Evolutionary conservation across 75 land plant species (phyloP).

Genomic region (Cryptomeria japonica): DNA sequence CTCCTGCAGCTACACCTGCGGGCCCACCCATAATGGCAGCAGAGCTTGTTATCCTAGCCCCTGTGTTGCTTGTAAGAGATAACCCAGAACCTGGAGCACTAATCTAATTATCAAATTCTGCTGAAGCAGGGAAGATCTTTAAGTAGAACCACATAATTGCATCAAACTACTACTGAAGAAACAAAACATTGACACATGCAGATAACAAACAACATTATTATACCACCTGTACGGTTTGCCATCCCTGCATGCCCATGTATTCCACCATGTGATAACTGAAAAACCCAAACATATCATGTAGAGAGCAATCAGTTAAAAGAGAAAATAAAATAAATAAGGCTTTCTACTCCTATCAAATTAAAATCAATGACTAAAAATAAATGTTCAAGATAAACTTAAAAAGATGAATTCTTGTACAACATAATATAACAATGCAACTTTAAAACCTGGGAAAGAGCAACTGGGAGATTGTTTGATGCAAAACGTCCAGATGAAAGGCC

Average conservation of each 20-base stretch:
- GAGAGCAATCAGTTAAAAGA: not conserved
- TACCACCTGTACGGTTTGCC: constrained; percentile 37
- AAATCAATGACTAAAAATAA: not conserved
- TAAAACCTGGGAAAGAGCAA: constrained; percentile 43
- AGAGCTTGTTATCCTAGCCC: constrained; percentile 29
- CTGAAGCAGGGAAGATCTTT: constrained; percentile 25
- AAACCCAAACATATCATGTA: not conserved
- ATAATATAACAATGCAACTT: not conserved
- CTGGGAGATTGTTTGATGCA: constrained; percentile 41
- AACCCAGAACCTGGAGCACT: constrained; percentile 36
- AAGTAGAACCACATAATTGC: constrained; percentile 24
- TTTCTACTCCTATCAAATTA: not conserved
- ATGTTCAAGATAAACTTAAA: not conserved
- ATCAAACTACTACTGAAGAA: constrained; percentile 26
- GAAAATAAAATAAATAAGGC: too few relatives aligned
- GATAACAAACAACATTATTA: constrained; percentile 29
- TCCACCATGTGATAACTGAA: constrained; percentile 45
- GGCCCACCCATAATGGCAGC: constrained; percentile 35
- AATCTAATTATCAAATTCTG: constrained; percentile 21
- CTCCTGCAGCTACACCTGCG: constrained; percentile 24
- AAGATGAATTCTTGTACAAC: not conserved
- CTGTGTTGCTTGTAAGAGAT: constrained; percentile 28
- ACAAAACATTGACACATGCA: constrained; percentile 16
- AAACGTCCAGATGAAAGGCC: constrained; percentile 35
- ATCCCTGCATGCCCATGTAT: constrained; percentile 47